These are phyloP conservation scores for Geosmithia flava DNA, from an alignment of 2,329 filamentous ascomycete genomes.

Conservation along the genomic window DNA sequence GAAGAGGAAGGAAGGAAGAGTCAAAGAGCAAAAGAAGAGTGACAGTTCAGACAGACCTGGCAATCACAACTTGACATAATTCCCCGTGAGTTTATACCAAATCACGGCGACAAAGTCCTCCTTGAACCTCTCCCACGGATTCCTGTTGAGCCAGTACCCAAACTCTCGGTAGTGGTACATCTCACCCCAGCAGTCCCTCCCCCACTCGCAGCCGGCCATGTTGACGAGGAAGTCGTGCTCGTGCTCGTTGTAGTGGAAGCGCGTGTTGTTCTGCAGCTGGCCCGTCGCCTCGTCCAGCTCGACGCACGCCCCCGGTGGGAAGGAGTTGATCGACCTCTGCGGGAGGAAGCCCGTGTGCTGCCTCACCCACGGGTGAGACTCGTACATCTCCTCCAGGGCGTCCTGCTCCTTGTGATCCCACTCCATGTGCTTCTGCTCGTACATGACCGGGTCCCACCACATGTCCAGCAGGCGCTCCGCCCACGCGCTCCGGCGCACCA, in stretches of 20 bases:
- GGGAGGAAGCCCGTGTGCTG: conserved; percentile 80
- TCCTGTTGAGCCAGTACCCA: conserved; percentile 81
- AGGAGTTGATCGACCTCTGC: conserved; percentile 89
- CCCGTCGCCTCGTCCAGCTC: conserved; percentile 55
- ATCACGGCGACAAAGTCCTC: conserved; percentile 49
- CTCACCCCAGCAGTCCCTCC: conserved; percentile 92
- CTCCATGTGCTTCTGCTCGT: conserved; percentile 97
- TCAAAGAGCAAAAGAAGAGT: too few relatives aligned
- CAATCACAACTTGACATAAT: conserved; percentile 45
- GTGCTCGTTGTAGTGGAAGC: conserved; percentile 73
- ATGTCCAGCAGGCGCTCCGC: conserved; percentile 84
- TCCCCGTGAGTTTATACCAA: conserved; percentile 52
- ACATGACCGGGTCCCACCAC: conserved; percentile 97
- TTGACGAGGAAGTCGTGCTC: conserved; percentile 93
- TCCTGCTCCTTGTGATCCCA: conserved; percentile 99
- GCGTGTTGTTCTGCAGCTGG: conserved; percentile 51
- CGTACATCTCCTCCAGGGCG: conserved; percentile 84
- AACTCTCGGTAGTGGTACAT: conserved; percentile 93
- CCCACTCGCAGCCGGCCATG: conserved; percentile 97
- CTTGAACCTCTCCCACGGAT: conserved; percentile 65
- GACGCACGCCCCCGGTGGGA: conserved; percentile 79
- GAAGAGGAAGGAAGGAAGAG: too few relatives aligned
- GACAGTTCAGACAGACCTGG: conserved; percentile 14
- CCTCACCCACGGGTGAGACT: conserved; percentile 83
- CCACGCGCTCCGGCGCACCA: conserved; percentile 75